Evolutionary conservation across 139 green algal genomes (phyloP).

Genomic region (Picochlorum sp.): DNA sequence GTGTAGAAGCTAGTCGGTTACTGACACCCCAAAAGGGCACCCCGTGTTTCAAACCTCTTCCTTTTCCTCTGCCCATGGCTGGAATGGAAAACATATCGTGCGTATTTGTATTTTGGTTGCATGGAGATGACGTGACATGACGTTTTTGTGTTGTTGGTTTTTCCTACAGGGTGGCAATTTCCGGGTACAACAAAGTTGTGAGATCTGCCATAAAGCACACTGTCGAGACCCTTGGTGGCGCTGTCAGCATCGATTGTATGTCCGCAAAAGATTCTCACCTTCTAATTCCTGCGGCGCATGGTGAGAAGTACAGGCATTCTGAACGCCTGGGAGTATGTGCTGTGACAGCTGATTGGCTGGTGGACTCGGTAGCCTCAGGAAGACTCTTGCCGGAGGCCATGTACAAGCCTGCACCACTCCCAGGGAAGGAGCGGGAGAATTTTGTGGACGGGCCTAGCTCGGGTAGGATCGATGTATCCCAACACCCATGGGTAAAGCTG

Average conservation of each 20-base stretch:
- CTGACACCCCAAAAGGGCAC: slow-evolving; percentile 8
- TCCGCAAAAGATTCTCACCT: slow-evolving; percentile 36
- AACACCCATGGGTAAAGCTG: too few relatives aligned
- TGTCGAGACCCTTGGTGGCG: slow-evolving; percentile 30
- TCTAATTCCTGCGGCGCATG: slow-evolving; percentile 17
- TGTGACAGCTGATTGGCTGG: slow-evolving; percentile 40
- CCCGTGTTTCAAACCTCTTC: slow-evolving; percentile 27
- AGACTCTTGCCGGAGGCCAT: slow-evolving; percentile 1
- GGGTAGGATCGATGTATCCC: too few relatives aligned
- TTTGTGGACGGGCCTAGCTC: neutral
- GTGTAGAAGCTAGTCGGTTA: slow-evolving; percentile 3
- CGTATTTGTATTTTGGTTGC: neutral
- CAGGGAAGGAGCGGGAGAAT: neutral
- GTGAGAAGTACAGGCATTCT: slow-evolving; percentile 22
- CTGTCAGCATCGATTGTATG: slow-evolving; percentile 17
- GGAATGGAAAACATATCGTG: slow-evolving; percentile 17
- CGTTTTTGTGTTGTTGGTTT: neutral
- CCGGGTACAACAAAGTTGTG: slow-evolving; percentile 7
- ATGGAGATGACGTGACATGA: neutral
- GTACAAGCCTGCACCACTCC: slow-evolving; percentile 7
- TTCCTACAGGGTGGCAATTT: slow-evolving; percentile 15
- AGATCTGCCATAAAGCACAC: slow-evolving; percentile 19
- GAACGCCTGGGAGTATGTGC: slow-evolving; percentile 22
- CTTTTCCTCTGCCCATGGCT: slow-evolving; percentile 27
- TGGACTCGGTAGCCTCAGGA: slow-evolving; percentile 22